Conservation (phyloP, 1,139 yeast genomes). For the Saccharomyces pastorianus region DNA sequence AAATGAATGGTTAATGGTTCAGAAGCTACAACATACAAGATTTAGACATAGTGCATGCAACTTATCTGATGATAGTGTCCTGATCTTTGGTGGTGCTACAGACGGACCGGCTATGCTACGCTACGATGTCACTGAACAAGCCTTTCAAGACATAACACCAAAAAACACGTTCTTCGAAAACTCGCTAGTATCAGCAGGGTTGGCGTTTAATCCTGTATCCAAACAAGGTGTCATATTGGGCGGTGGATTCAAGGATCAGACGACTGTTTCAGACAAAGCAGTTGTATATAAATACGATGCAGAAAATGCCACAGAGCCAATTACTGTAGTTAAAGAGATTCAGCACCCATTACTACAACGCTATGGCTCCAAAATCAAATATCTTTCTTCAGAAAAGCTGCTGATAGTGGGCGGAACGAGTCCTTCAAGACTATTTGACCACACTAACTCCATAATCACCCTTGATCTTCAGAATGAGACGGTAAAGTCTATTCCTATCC, state of each 20-base stretch:
- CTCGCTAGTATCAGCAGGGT: slow-evolving; percentile 7
- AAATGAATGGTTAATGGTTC: slow-evolving; percentile 34
- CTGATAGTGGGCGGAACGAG: slow-evolving; percentile 58
- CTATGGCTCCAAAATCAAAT: slow-evolving; percentile 40
- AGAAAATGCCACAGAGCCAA: not conserved
- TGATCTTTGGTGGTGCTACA: slow-evolving; percentile 49
- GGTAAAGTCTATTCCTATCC: slow-evolving; percentile 30
- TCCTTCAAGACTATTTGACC: slow-evolving; percentile 35
- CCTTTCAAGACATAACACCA: not conserved
- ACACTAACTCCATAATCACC: slow-evolving; percentile 35
- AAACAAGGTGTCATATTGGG: slow-evolving; percentile 12
- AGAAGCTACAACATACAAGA: slow-evolving; percentile 39
- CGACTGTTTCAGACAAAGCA: slow-evolving; percentile 19
- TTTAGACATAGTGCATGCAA: slow-evolving; percentile 47
- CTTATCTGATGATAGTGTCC: slow-evolving; percentile 32
- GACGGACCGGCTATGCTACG: slow-evolving; percentile 24
- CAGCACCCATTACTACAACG: slow-evolving; percentile 34
- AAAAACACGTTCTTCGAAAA: not conserved
- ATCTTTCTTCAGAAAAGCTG: slow-evolving; percentile 30
- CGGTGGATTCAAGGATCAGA: slow-evolving; percentile 23
- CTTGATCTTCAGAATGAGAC: slow-evolving; percentile 26
- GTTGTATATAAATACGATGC: slow-evolving; percentile 12
- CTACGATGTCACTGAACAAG: slow-evolving; percentile 4
- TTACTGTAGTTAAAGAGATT: slow-evolving; percentile 5
- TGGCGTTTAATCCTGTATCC: slow-evolving; percentile 14